Evolutionary conservation across 495 filamentous ascomycete genomes (phyloP).

Genomic region (Aspergillus campestris): DNA sequence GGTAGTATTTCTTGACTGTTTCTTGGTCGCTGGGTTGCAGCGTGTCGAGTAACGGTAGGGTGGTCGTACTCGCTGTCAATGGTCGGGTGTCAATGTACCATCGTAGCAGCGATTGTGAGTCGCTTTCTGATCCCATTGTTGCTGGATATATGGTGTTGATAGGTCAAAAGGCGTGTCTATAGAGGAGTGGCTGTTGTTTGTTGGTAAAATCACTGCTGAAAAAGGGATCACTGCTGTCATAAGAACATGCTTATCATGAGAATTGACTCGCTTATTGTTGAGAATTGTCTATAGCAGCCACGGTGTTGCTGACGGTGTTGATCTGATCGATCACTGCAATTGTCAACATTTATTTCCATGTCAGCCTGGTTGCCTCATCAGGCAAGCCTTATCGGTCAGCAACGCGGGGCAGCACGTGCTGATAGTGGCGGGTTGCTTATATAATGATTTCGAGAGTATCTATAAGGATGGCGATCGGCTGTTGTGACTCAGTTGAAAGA

Average conservation of each 20-base stretch:
- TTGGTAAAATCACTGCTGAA: neutral
- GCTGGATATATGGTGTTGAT: too few species aligned
- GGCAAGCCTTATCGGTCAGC: slow-evolving; percentile 4
- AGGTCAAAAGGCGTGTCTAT: neutral
- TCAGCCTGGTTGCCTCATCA: neutral
- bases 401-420: slow-evolving; percentile 18
- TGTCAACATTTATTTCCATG: too few species aligned
- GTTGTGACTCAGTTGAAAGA: slow-evolving; percentile 5
- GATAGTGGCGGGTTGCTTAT: slow-evolving; percentile 13
- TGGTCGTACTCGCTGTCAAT: slow-evolving; percentile 19
- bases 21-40: slow-evolving; percentile 28
- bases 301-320: too few species aligned
- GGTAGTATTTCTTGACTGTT: slow-evolving; percentile 29
- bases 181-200: neutral
- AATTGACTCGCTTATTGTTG: neutral
- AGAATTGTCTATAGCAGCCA: too few species aligned
- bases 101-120: slow-evolving; percentile 11
- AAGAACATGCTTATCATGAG: neutral
- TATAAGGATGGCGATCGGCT: neutral
- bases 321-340: too few species aligned
- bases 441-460: neutral
- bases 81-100: slow-evolving; percentile 41
- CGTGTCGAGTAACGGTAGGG: slow-evolving; percentile 30
- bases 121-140: slow-evolving; percentile 7
- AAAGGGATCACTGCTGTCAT: neutral